These are phyloP conservation scores for Thermothelomyces thermophilus DNA, from an alignment of 2,329 filamentous ascomycete genomes.

Conservation along the genomic window DNA sequence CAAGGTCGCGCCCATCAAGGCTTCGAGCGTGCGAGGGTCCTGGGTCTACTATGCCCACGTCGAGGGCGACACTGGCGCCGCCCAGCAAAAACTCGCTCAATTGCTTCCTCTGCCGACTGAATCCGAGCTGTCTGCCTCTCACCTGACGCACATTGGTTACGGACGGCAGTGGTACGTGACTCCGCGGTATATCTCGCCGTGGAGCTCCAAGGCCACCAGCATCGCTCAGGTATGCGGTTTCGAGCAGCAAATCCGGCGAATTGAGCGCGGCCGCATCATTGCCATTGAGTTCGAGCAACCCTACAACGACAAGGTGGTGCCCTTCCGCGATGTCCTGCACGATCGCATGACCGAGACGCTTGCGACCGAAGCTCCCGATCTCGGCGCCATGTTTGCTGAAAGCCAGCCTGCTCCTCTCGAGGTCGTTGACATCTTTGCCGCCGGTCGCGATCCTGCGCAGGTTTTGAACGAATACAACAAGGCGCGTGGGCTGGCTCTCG, in stretches of 20 bases:
- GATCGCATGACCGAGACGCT: slow-evolving; percentile 96
- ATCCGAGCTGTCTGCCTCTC: slow-evolving; percentile 19
- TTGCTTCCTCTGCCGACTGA: slow-evolving; percentile 39
- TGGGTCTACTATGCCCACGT: slow-evolving; percentile 65
- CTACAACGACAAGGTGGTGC: slow-evolving; percentile 40
- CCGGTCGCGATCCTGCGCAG: slow-evolving; percentile 58
- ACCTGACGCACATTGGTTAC: slow-evolving; percentile 36
- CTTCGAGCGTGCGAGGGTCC: slow-evolving; percentile 44
- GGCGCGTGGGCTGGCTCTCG: slow-evolving; percentile 75
- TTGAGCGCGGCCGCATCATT: slow-evolving; percentile 81
- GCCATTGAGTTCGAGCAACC: slow-evolving; percentile 55
- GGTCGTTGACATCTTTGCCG: slow-evolving; percentile 66
- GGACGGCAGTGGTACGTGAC: slow-evolving; percentile 55
- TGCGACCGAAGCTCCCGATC: slow-evolving; percentile 57
- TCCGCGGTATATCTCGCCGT: slow-evolving; percentile 86
- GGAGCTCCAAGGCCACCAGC: slow-evolving; percentile 93
- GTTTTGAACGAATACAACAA: slow-evolving; percentile 79
- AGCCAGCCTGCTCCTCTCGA: slow-evolving; percentile 55
- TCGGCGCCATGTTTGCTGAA: slow-evolving; percentile 74
- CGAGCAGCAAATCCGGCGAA: slow-evolving; percentile 60
- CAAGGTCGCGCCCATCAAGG: slow-evolving; percentile 34
- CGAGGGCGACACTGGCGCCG: slow-evolving; percentile 37
- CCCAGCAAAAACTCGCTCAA: slow-evolving; percentile 41
- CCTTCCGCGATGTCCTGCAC: slow-evolving; percentile 66
- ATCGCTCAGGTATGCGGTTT: slow-evolving; percentile 90